Conservation (phyloP, 1,284 basidiomycete species). For the Porphyrellus sp. region DNA sequence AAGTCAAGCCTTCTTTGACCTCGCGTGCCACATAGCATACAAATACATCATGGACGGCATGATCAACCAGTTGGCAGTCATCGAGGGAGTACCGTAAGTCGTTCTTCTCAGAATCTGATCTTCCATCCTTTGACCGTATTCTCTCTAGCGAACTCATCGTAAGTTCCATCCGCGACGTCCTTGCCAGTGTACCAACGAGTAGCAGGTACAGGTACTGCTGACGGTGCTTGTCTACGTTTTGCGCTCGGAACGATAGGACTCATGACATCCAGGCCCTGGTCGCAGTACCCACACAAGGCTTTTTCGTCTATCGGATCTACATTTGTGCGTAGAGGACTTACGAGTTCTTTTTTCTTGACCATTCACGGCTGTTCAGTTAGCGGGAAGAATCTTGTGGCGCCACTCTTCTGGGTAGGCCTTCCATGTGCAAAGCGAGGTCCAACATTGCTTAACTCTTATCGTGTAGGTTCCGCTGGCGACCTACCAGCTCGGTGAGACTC, state of each 20-base stretch:
- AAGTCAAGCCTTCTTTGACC: not conserved
- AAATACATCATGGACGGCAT: conserved; percentile 14
- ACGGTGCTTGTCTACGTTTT: not conserved
- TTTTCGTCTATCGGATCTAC: conserved; percentile 18
- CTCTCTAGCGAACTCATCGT: conserved; percentile 18
- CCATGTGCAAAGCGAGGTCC: rapidly evolving
- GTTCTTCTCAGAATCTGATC: not conserved
- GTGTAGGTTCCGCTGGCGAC: not conserved
- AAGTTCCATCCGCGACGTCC: not conserved
- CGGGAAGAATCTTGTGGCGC: conserved; percentile 5
- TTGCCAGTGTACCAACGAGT: not conserved
- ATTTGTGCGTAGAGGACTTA: conserved; percentile 2
- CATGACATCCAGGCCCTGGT: conserved; percentile 6
- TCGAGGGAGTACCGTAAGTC: conserved; percentile 3
- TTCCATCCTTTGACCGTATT: not conserved
- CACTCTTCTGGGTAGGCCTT: conserved; percentile 14
- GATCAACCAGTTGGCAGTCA: not conserved
- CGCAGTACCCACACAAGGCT: conserved; percentile 12
- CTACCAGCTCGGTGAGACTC: conserved; percentile 10
- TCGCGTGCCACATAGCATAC: conserved; percentile 5
- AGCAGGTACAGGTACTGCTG: conserved; percentile 9
- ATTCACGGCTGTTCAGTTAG: conserved; percentile 7
- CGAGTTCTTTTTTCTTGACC: not conserved
- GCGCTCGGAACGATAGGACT: not conserved
- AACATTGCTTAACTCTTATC: not conserved